A percentile compares a stretch with the other conserved stretches of the same genome.
Evolutionary conservation across 371 early-diverging fungal genomes (phyloP).

Genomic region (Rhizopus microsporus): DNA sequence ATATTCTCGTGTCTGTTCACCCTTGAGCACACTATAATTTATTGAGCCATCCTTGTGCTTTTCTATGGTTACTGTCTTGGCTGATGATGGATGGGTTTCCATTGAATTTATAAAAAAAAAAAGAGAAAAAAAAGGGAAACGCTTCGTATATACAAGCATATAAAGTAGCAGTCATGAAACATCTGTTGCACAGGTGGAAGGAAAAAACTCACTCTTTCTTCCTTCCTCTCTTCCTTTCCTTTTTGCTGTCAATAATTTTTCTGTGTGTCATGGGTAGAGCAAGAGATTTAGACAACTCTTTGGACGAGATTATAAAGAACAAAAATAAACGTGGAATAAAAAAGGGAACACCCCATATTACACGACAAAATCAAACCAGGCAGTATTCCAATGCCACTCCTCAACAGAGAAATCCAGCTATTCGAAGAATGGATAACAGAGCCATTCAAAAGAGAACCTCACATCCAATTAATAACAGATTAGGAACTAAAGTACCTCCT

Average conservation of each 20-base stretch:
- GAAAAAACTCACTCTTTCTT: neutral
- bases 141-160: too few species aligned
- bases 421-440: neutral
- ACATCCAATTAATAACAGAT: neutral
- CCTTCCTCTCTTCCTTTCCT: neutral
- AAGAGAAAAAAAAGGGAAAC: too few species aligned
- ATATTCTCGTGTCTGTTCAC: slow-evolving; percentile 19
- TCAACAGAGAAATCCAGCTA: neutral
- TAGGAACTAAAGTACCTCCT: neutral
- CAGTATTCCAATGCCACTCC: neutral
- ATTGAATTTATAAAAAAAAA: too few species aligned
- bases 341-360: neutral
- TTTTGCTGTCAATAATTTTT: neutral
- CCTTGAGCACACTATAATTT: slow-evolving; percentile 9
- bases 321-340: slow-evolving; percentile 8
- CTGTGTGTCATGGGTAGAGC: slow-evolving; percentile 1
- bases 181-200: too few species aligned
- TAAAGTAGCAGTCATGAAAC: too few species aligned
- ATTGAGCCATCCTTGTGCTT: neutral
- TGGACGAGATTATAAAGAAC: slow-evolving; percentile 20
- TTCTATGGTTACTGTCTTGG: neutral
- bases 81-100: too few species aligned
- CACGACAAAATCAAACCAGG: neutral
- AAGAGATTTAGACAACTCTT: slow-evolving; percentile 19
- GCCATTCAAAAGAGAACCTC: neutral